Evolutionary conservation across 805 yeast species (phyloP).

Genomic region (Suhomyces prunicola): DNA sequence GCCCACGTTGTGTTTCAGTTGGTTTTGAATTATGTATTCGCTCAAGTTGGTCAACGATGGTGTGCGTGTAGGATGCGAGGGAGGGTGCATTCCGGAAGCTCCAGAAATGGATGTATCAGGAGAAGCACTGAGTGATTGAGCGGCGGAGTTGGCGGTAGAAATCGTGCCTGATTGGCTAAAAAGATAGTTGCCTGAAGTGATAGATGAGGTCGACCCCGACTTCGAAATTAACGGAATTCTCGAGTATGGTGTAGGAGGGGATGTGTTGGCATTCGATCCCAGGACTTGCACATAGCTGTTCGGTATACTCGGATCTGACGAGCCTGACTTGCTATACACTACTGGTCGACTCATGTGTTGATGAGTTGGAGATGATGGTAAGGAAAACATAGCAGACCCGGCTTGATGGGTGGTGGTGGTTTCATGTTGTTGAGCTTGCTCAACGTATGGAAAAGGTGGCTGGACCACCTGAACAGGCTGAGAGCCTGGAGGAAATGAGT

Average conservation of each 20-base stretch:
- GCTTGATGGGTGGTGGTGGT: neutral
- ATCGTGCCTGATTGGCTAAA: constrained; percentile 23
- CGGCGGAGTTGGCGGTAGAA: constrained; percentile 25
- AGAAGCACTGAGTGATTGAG: constrained; percentile 31
- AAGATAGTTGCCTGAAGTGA: constrained; percentile 19
- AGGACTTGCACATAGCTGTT: constrained; percentile 2
- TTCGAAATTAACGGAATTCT: constrained; percentile 13
- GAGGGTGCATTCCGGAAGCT: constrained; percentile 8
- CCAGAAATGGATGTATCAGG: constrained; percentile 23
- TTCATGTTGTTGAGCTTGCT: neutral
- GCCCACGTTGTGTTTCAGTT: constrained; percentile 6
- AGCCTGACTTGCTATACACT: neutral
- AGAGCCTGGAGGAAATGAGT: constrained; percentile 2
- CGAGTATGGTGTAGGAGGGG: constrained; percentile 2
- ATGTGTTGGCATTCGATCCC: constrained; percentile 5
- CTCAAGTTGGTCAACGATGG: constrained; percentile 32
- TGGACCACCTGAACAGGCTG: constrained; percentile 1
- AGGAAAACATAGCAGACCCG: constrained; percentile 21
- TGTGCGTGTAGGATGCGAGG: constrained; percentile 4
- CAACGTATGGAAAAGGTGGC: neutral
- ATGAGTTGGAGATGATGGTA: constrained; percentile 30
- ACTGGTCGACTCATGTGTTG: neutral
- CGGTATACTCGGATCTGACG: constrained; percentile 1
- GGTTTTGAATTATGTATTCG: constrained; percentile 30
- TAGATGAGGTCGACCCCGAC: constrained; percentile 26